Evolutionary conservation across 495 filamentous ascomycete species (phyloP), one percentile per base, ranked within the genome.

Genomic region (Penicillium angulare): DNA sequence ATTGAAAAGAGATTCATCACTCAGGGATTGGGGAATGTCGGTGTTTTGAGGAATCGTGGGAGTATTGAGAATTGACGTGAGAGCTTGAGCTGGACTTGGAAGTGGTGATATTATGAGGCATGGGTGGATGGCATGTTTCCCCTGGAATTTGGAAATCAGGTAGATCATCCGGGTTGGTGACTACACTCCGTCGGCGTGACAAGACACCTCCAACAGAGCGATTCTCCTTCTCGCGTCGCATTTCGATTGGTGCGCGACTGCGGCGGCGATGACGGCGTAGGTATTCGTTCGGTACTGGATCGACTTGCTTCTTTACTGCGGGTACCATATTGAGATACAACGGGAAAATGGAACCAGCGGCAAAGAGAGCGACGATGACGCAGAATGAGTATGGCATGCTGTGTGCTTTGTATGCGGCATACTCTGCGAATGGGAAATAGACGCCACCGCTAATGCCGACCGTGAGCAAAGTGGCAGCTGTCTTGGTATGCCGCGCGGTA

Each of bases 241-340:
- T 33, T 2, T 55, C 55, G 3, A 35, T 32, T 9, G 39, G 46
- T 8, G 44, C 35, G 9, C 64, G 63, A 22, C 50, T 56, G 40
- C 62, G 61, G 18, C 62, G 65, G 3, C 65, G 67, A 9, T 47
- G 61, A 7, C 67, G 68, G n/a, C 71, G 69, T 5, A 75, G 65
- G 36, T 71, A 68, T 49, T 77, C 74, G 40, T 74, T 69, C 7
- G 71, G 70, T 1, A 80, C 69, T 0, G 81, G 80, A 63, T 86
- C 84, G 10, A 84, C 77, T 54, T 87, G 79, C 50, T 77, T 73
- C 60, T 80, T 76, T n/a, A 81, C 86, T 5, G 67, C 69, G 2
- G 78, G 75, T 7, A 77, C 65, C 2, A 78, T 18, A 46, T 82
- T 82, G 24, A 87, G 64, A 63, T 84, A 86, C 0, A 86, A 4